Evolutionary conservation across 441 rosid genomes (phyloP), one percentile per base, ranked within the genome.

Genomic region (Erodium texanum): DNA sequence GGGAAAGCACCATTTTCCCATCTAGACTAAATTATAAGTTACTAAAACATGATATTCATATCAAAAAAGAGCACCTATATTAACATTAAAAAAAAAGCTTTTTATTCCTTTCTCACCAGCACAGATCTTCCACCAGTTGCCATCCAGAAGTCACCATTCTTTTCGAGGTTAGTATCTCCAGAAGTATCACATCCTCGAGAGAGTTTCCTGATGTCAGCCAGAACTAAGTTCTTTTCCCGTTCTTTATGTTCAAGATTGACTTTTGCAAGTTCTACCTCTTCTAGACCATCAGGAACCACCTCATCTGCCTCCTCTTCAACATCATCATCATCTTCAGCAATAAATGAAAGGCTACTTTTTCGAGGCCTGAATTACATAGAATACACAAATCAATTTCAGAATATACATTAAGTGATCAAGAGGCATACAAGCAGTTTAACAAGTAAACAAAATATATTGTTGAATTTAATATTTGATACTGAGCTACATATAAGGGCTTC

Each of bases 251-350:
- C 97, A 67, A 95, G 93, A 82, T 82, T 77, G 62, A 95, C 77
- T 82, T 83, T 89, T 68, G 99, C 99, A 78, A 88, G 86, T 83
- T 89, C 99, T 63, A 95, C 98, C 82, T 95, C 99, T 80, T 90
- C 93, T 76, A 88, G 96, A 66, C 98, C 99, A 72, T 88, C 90
- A 63, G 99, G 99, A 78, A 92, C 99, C 78, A 95, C 88, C 75
- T 86, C 99, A 76, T 92, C 96, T 66, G 98, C 93, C 85, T 90
- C 98, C 82, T 95, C 99, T 77, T 86, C 98, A 74, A 95, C 84
- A 79, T 92, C 98, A 66, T 89, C 98, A 79, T 92, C 98, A 73
- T 88, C 99, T 85, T 95, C 99, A 69, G 87, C 81, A 67, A 93
- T 93, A 83, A 77, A 88, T 58, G 97, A 85, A 71, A 95, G 80